Evolutionary conservation across 2,329 filamentous ascomycete genomes (phyloP), one percentile per base, ranked within the genome.

Genomic region (Rutstroemia sp.): DNA sequence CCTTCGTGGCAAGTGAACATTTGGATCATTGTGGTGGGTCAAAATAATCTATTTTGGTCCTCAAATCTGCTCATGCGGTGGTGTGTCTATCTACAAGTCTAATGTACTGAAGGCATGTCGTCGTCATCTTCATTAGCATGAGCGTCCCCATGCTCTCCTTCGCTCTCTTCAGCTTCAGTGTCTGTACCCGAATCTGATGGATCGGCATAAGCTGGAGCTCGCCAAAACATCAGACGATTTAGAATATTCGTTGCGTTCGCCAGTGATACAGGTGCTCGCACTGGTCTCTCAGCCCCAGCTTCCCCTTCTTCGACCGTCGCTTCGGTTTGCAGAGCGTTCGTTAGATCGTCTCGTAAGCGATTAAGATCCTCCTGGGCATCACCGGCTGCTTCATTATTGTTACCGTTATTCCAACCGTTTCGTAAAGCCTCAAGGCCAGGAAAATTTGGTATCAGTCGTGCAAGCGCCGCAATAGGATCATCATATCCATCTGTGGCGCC

Each of bases 381-480:
- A 14, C 48, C 52, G 21, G n/a, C 41, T 39, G 37, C 25, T 6
- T 47, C 39, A 18, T 9, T 34, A 9, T 49, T 37, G 47, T 49
- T 37, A 2, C 34, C 14, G 16, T 49, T 30, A 14, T n/a, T 19
- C 19, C n/a, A 37, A 41, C 16, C 19, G 21, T 41, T 42, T 14
- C 50, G 52, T 16, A 60, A 59, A 9, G 45, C 27, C 37, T 38
- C 38, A 5, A 56, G 9, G 18, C 48, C 49, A 12, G 47, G 48
- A 16, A 58, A 41, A 7, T 59, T 52, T 23, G 63, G 63, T 4
- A 68, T 27, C 10, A 68, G 59, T 48, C 62, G 57, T 3, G 56
- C 60, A 0, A 69, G 46, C 18, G 66, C 67, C 7, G 62, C 66
- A 12, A 69, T 51, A 5, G 66, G 66, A 50, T 67, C 57, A 18